phyloP scores from a whole-genome alignment of 2,329 filamentous ascomycete species.

The Xylaria sp. region DNA sequence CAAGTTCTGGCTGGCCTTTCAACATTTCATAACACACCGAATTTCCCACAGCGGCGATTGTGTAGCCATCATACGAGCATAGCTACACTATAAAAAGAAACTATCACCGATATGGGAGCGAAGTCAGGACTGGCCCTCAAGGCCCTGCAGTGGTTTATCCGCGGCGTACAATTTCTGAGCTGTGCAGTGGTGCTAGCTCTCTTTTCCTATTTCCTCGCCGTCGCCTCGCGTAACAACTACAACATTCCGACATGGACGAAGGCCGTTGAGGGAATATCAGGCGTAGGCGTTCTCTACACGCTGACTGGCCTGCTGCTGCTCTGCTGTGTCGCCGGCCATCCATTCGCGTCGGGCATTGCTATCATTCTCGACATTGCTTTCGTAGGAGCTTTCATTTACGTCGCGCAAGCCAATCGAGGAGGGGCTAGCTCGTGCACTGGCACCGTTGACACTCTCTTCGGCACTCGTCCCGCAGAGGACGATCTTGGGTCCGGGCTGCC shows the following conservation, averaged over 20 bases:
- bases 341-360: conserved; percentile 73
- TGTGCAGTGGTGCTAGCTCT: conserved; percentile 76
- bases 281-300: conserved; percentile 75
- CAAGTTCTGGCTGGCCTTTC: neutral
- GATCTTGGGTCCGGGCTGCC: conserved; percentile 56
- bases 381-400: conserved; percentile 77
- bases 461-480: conserved; percentile 61
- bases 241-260: conserved; percentile 68
- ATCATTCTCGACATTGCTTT: conserved; percentile 81
- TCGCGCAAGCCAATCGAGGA: conserved; percentile 74
- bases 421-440: conserved; percentile 69
- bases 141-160: conserved; percentile 70
- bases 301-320: conserved; percentile 74
- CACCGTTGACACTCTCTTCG: conserved; percentile 70
- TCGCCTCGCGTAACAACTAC: conserved; percentile 68
- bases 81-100: conserved; percentile 14
- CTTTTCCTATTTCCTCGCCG: conserved; percentile 83
- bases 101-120: conserved; percentile 58
- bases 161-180: conserved; percentile 74
- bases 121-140: conserved; percentile 69
- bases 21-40: neutral
- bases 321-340: conserved; percentile 77
- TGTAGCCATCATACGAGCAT: conserved; percentile 18
- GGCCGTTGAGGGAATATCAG: conserved; percentile 80
- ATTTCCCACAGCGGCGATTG: neutral